Evolutionary conservation across 1,284 basidiomycete species (phyloP).

Genomic region (Earliella scabrosa): DNA sequence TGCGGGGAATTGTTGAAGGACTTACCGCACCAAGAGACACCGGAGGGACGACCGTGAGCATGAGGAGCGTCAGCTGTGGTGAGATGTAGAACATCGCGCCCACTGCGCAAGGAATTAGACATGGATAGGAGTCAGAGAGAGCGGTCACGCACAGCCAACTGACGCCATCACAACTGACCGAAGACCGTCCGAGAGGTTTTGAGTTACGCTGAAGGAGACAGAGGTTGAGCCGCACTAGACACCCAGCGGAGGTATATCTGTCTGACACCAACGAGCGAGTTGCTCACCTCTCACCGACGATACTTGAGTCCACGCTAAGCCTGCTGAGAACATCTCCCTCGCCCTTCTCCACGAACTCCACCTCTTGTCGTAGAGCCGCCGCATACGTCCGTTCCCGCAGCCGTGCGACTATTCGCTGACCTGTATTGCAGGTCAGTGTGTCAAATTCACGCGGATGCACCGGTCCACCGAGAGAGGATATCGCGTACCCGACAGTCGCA

Average conservation of each 20-base stretch:
- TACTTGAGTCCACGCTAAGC: slow-evolving; percentile 90
- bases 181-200: slow-evolving; percentile 91
- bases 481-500: slow-evolving; percentile 77
- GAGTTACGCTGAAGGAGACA: slow-evolving; percentile 69
- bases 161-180: slow-evolving; percentile 88
- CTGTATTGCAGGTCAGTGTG: slow-evolving; percentile 37
- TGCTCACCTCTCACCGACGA: slow-evolving; percentile 90
- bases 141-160: slow-evolving; percentile 86
- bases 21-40: slow-evolving; percentile 92
- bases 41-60: slow-evolving; percentile 95
- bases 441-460: not conserved
- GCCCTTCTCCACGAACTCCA: slow-evolving; percentile 91
- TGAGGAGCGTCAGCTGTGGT: slow-evolving; percentile 86
- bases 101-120: slow-evolving; percentile 50
- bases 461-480: not conserved
- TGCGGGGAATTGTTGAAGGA: slow-evolving; percentile 10
- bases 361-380: slow-evolving; percentile 86
- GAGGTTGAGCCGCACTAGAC: too few relatives aligned
- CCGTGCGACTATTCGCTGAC: slow-evolving; percentile 91
- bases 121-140: slow-evolving; percentile 29
- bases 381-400: slow-evolving; percentile 85
- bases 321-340: slow-evolving; percentile 95
- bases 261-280: too few relatives aligned
- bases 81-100: slow-evolving; percentile 98
- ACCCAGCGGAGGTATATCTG: too few relatives aligned